A percentile compares a stretch with the other conserved stretches of the same genome.
Conservation (phyloP, 768 basidiomycete genomes). For the Pleurotus cornucopiae region DNA sequence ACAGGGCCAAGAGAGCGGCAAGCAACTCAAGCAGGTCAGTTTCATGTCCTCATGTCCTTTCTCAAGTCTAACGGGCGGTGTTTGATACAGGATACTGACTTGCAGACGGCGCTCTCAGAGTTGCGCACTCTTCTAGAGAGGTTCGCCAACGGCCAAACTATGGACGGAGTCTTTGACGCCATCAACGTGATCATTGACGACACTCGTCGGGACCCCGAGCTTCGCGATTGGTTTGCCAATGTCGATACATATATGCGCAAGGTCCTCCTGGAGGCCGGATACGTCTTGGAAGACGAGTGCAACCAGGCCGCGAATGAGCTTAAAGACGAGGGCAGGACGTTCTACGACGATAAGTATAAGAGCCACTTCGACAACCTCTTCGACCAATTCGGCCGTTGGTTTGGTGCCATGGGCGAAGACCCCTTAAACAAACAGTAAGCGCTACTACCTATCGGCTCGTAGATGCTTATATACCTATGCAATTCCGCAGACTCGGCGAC, state of each 20-base stretch:
- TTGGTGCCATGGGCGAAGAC: conserved; percentile 80
- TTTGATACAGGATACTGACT: too few relatives aligned
- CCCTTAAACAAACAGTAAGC: conserved; percentile 33
- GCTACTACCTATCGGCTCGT: background rate
- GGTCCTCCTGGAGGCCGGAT: conserved; percentile 78
- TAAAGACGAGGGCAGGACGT: conserved; percentile 64
- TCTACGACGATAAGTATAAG: conserved; percentile 66
- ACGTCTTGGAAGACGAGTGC: conserved; percentile 73
- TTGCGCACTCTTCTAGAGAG: conserved; percentile 83
- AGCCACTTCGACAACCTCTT: conserved; percentile 78
- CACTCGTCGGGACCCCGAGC: conserved; percentile 64
- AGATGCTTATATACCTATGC: background rate
- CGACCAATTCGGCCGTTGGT: conserved; percentile 66
- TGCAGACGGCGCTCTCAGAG: conserved; percentile 29
- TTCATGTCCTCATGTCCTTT: too few relatives aligned
- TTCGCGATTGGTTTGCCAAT: conserved; percentile 66
- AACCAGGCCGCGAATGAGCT: conserved; percentile 59
- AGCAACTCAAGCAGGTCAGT: conserved; percentile 22
- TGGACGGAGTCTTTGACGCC: conserved; percentile 66
- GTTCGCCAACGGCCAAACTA: conserved; percentile 71
- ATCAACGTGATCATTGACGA: conserved; percentile 70
- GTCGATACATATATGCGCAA: conserved; percentile 63
- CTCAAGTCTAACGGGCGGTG: too few relatives aligned
- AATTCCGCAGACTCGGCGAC: conserved; percentile 53
- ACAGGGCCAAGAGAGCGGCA: conserved; percentile 15